Base-by-base conservation (phyloP, 176 grass and related monocot genomes). In the Musa itinerans region DNA sequence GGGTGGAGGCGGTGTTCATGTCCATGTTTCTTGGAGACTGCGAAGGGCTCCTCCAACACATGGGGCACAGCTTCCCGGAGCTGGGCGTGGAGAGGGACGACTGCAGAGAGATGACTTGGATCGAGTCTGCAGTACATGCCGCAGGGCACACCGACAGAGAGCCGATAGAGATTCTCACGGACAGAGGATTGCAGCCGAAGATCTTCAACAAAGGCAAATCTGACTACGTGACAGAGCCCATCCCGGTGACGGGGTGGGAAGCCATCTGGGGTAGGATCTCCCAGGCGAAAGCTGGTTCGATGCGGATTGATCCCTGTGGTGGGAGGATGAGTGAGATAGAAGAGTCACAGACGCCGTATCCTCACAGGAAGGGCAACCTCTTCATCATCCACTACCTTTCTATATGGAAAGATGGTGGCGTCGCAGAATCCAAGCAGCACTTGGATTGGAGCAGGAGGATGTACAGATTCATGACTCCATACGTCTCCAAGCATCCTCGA, bases 221-320 rank as follows among this genome's bases (percentile, higher is more conserved):
- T 9, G 72, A 74, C 72, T 29, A 57, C 10, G 53, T 74, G 14
- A 29, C 1, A 2, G 10, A 55, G 19, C 72, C 72, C 9, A 59
- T 59, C 10, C 52, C 72, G 9, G 9, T 11, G 14, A 3, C 15
- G 2, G 21, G 2, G 6, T 58, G 12, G 22, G 53, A 74, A 29
- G 17, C 14, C 1, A 34, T 74, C 11, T 74, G 72, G 72, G 72
- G 3, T 7, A 57, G 24, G 22, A 22, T 74, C 24, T 1, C 54
- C 7, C 25, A 54, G 49, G 83, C 84, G 53, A 83, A 78, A 20
- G 78, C 78, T 0, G 85, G 87, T 11, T 50, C 86, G 20, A 83
- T 94, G 67, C 83, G 85, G 78, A 71, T 94, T 5, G 88, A 90
- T 50, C 87, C 87, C 21, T 80, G 79, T 23, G 85, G 91, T 13